A percentile compares a stretch with the other conserved stretches of the same genome.
Conservation (phyloP, 331 rosid species). For the Acacia concinna region DNA sequence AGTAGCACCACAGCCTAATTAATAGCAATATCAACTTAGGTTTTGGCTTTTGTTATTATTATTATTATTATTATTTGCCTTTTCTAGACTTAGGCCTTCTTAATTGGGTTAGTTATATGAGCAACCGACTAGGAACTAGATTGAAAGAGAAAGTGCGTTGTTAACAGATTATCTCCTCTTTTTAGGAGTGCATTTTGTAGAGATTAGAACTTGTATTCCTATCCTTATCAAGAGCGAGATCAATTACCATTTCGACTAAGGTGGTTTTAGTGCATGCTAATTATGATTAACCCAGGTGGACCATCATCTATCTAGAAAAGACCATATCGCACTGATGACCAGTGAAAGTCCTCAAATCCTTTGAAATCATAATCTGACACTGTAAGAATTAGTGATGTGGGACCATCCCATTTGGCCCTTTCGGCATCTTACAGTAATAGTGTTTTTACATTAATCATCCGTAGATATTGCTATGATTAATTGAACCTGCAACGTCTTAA, state of each 20-base stretch:
- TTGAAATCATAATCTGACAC: neutral
- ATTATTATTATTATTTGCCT: too few species aligned
- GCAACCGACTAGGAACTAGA: too few species aligned
- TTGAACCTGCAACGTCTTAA: constrained; percentile 53
- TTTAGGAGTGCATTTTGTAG: too few species aligned
- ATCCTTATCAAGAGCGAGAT: too few species aligned
- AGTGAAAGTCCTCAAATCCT: constrained; percentile 21
- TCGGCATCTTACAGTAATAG: constrained; percentile 32
- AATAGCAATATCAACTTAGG: constrained; percentile 21
- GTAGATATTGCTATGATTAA: constrained; percentile 40
- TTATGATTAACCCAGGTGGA: constrained; percentile 23
- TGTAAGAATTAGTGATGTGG: neutral
- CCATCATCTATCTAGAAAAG: constrained; percentile 29
- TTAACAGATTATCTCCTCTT: too few species aligned
- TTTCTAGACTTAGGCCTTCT: too few species aligned
- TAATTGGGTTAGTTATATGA: too few species aligned
- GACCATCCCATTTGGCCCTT: constrained; percentile 31
- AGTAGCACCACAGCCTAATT: neutral
- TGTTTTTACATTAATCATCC: constrained; percentile 39
- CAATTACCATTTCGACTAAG: too few species aligned
- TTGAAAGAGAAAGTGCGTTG: too few species aligned
- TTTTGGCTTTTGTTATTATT: too few species aligned
- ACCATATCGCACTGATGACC: neutral
- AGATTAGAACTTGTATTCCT: too few species aligned
- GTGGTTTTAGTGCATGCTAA: too few species aligned